Evolutionary conservation across 2,329 filamentous ascomycete genomes (phyloP).

Genomic region (Calonectria leucothoes): DNA sequence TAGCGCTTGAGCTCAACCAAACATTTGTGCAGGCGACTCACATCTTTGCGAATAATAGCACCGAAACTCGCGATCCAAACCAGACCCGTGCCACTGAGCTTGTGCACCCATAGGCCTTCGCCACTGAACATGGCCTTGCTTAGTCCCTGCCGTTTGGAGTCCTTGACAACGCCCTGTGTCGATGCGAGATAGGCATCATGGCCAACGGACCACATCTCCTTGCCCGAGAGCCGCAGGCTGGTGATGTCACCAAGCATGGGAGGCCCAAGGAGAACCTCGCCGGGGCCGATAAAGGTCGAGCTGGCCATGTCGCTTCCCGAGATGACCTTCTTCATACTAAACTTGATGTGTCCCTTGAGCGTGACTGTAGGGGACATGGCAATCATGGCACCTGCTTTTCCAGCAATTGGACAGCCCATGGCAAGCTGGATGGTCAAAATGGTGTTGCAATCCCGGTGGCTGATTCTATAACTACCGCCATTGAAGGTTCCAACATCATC

Average conservation of each 20-base stretch:
- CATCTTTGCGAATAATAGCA: constrained; percentile 94
- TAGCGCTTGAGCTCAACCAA: neutral
- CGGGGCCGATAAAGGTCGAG: constrained; percentile 88
- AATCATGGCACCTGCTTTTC: constrained; percentile 90
- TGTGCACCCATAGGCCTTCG: constrained; percentile 92
- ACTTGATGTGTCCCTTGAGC: constrained; percentile 84
- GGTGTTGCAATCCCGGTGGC: constrained; percentile 90
- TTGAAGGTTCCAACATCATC: constrained; percentile 98
- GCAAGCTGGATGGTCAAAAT: constrained; percentile 91
- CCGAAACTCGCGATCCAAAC: constrained; percentile 94
- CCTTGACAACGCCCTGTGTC: constrained; percentile 88
- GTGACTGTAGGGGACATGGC: constrained; percentile 92
- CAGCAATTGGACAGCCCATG: constrained; percentile 84
- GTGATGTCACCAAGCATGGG: constrained; percentile 86
- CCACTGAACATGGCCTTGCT: constrained; percentile 94
- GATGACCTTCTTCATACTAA: constrained; percentile 92
- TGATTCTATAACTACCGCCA: constrained; percentile 92
- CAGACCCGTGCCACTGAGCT: constrained; percentile 82
- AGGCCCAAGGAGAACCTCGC: constrained; percentile 88
- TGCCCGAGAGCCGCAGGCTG: constrained; percentile 77
- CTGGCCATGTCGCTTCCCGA: constrained; percentile 82
- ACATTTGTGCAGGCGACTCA: constrained; percentile 57
- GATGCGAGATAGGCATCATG: constrained; percentile 87
- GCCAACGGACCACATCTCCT: constrained; percentile 85
- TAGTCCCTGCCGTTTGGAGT: constrained; percentile 87